Evolutionary conservation across 2,329 filamentous ascomycete species (phyloP).

Genomic region (Aspergillus sp.): DNA sequence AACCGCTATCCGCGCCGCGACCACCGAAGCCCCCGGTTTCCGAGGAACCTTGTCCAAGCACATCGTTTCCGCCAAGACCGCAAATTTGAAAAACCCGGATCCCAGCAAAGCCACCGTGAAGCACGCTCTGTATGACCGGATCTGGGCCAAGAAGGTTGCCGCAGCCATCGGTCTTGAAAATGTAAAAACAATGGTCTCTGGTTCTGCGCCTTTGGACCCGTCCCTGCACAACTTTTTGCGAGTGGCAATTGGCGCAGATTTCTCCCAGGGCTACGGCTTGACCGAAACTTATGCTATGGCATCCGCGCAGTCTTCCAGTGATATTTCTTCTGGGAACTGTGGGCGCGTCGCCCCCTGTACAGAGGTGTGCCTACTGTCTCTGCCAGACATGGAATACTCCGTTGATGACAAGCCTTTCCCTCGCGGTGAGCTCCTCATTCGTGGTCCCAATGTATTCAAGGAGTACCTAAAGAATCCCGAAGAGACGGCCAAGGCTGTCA

Average conservation of each 20-base stretch:
- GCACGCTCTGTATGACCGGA: constrained; percentile 57
- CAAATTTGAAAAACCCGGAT: constrained; percentile 68
- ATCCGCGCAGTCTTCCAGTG: constrained; percentile 66
- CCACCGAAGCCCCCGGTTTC: constrained; percentile 75
- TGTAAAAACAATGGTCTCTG: constrained; percentile 73
- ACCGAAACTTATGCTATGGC: constrained; percentile 88
- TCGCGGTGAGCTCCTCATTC: constrained; percentile 83
- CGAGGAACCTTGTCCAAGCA: constrained; percentile 78
- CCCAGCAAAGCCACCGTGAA: constrained; percentile 68
- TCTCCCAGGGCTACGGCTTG: constrained; percentile 87
- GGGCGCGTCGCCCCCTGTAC: constrained; percentile 66
- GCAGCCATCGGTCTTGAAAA: constrained; percentile 79
- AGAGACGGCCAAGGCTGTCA: constrained; percentile 80
- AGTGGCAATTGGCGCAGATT: constrained; percentile 73
- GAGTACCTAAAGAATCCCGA: constrained; percentile 90
- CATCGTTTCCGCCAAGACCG: constrained; percentile 76
- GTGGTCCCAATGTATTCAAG: constrained; percentile 75
- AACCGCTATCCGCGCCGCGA: constrained; percentile 75
- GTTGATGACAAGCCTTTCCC: constrained; percentile 85
- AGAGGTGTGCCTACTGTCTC: constrained; percentile 80
- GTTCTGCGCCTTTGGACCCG: constrained; percentile 87
- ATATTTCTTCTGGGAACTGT: constrained; percentile 78
- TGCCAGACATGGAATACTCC: constrained; percentile 92
- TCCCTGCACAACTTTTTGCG: constrained; percentile 85
- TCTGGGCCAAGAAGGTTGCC: constrained; percentile 87